Evolutionary conservation across 2,329 filamentous ascomycete genomes (phyloP).

Genomic region (Colletotrichum lupini): DNA sequence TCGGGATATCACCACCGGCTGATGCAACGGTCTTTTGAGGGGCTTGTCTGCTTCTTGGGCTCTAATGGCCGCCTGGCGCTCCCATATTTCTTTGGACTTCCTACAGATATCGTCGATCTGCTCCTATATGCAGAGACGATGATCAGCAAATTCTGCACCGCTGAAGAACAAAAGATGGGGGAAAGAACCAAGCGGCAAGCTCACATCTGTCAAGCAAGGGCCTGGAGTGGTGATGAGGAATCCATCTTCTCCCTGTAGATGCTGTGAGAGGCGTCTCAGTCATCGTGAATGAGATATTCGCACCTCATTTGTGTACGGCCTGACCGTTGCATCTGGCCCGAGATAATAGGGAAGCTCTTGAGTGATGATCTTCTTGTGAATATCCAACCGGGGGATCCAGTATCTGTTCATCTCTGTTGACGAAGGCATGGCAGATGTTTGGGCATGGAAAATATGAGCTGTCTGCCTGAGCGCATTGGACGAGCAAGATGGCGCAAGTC

Average conservation of each 20-base stretch:
- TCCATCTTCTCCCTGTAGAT: constrained; percentile 67
- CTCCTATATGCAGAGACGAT: constrained; percentile 54
- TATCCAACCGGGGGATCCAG: constrained; percentile 70
- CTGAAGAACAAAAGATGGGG: constrained; percentile 12
- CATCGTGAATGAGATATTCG: constrained; percentile 40
- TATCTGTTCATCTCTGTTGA: constrained; percentile 63
- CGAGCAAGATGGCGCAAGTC: constrained; percentile 6
- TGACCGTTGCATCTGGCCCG: constrained; percentile 67
- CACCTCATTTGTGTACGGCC: constrained; percentile 68
- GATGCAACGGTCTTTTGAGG: constrained; percentile 67
- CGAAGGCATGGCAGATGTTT: constrained; percentile 20
- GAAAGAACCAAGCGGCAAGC: constrained; percentile 39
- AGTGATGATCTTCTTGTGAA: constrained; percentile 70
- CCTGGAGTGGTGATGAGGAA: constrained; percentile 70
- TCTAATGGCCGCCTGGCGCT: constrained; percentile 64
- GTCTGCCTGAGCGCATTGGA: neutral
- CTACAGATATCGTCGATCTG: constrained; percentile 72
- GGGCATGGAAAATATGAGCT: constrained; percentile 12
- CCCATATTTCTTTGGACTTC: constrained; percentile 69
- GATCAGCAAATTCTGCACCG: constrained; percentile 64
- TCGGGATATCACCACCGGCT: constrained; percentile 63
- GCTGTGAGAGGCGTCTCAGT: constrained; percentile 30
- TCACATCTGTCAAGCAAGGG: constrained; percentile 68
- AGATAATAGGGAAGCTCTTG: constrained; percentile 69
- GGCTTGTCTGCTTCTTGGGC: constrained; percentile 58